A percentile compares a stretch with the other conserved stretches of the same genome.
These are phyloP conservation scores for Darksidea phi DNA, from an alignment of 495 filamentous ascomycete genomes.

Conservation along the genomic window DNA sequence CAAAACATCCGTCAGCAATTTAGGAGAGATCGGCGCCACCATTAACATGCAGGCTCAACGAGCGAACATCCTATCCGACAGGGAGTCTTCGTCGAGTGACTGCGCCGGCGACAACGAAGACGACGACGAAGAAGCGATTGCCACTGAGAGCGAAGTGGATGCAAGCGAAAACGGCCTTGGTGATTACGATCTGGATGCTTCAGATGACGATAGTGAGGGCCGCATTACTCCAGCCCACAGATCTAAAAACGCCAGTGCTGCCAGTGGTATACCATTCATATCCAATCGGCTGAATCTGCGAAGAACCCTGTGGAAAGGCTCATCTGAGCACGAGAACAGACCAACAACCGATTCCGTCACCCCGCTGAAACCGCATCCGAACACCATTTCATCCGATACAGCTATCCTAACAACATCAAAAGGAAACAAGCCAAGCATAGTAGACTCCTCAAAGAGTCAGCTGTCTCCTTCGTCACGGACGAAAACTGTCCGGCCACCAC, in stretches of 20 bases:
- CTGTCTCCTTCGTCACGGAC: not conserved
- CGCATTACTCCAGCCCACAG: conserved; percentile 25
- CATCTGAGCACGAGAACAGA: not conserved
- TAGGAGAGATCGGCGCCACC: conserved; percentile 61
- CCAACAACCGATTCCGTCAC: conserved; percentile 12
- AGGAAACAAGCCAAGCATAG: not conserved
- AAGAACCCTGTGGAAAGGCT: conserved; percentile 13
- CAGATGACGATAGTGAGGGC: conserved; percentile 27
- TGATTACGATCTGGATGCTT: conserved; percentile 41
- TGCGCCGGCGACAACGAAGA: conserved; percentile 46
- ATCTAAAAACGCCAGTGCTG: conserved; percentile 25
- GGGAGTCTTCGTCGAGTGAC: conserved; percentile 51
- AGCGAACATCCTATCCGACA: conserved; percentile 59
- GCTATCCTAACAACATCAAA: conserved; percentile 14
- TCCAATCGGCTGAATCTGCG: conserved; percentile 16
- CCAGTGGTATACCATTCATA: conserved; percentile 24
- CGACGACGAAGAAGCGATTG: conserved; percentile 44
- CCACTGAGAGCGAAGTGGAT: conserved; percentile 43
- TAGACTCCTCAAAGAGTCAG: not conserved
- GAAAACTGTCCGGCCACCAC: conserved; percentile 50
- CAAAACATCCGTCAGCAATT: conserved; percentile 63
- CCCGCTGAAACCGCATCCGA: conserved; percentile 25
- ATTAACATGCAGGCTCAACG: conserved; percentile 78
- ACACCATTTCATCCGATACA: conserved; percentile 28
- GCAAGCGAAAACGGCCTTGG: conserved; percentile 54